Percentiles rank a stretch among this genome's conserved stretches.
phyloP scores from a whole-genome alignment of 768 basidiomycete species.

The Udeniomyces megalosporus region DNA sequence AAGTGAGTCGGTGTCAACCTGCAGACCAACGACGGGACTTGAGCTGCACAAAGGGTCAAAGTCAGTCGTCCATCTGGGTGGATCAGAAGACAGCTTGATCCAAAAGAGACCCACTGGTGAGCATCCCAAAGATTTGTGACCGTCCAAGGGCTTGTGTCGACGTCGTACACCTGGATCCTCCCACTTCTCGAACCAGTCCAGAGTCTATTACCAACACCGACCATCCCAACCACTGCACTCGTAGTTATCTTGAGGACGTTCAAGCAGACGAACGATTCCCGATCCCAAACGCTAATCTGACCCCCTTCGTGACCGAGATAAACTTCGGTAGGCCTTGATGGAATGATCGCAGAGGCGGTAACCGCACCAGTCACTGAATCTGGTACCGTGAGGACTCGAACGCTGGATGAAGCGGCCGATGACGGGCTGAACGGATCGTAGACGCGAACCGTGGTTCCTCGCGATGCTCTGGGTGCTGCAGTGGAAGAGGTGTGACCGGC shows the following conservation, averaged over 20 bases:
- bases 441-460: conserved; percentile 54
- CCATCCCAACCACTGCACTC: conserved; percentile 66
- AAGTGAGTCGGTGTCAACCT: conserved; percentile 35
- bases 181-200: conserved; percentile 83
- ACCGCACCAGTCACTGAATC: conserved; percentile 63
- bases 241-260: conserved; percentile 64
- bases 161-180: conserved; percentile 61
- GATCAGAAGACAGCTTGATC: no score
- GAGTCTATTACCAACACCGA: conserved; percentile 63
- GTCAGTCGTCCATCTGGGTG: background rate
- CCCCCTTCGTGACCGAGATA: conserved; percentile 90
- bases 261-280: conserved; percentile 35
- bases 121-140: conserved; percentile 79
- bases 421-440: conserved; percentile 44
- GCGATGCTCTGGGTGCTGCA: background rate
- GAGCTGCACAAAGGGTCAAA: background rate
- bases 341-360: conserved; percentile 60
- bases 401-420: background rate
- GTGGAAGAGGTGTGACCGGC: conserved; percentile 17
- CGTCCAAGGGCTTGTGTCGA: conserved; percentile 53
- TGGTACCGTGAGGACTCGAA: conserved; percentile 31
- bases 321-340: conserved; percentile 47
- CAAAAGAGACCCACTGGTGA: conserved; percentile 36
- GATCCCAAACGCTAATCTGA: conserved; percentile 66
- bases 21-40: conserved; percentile 1